A percentile compares a stretch with the other conserved stretches of the same genome.
These are phyloP conservation scores for Sporothrix humicola DNA, from an alignment of 2,329 filamentous ascomycete species.

Conservation along the genomic window DNA sequence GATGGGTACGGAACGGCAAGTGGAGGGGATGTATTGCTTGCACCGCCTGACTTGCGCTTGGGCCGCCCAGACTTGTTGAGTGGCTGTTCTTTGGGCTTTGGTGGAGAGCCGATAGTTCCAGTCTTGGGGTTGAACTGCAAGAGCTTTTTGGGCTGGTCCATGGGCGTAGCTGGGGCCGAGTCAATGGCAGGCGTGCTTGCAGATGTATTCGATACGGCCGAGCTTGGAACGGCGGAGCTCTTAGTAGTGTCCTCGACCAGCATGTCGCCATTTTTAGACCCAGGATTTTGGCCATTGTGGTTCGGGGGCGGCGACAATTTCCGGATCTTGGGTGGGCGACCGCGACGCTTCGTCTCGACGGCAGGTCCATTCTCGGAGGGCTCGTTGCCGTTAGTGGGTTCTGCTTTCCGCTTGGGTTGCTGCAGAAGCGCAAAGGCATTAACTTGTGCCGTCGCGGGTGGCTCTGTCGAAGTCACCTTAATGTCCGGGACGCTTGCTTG, in stretches of 20 bases:
- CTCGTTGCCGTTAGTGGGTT: constrained; percentile 6
- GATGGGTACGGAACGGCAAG: constrained; percentile 30
- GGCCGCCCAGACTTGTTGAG: constrained; percentile 4
- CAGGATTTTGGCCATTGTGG: background rate
- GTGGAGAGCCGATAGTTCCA: constrained; percentile 67
- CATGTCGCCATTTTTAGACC: background rate
- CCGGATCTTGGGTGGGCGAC: constrained; percentile 42
- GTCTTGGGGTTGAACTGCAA: constrained; percentile 64
- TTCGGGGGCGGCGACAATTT: constrained; percentile 31
- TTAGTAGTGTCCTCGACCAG: background rate
- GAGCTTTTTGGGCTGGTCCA: constrained; percentile 52
- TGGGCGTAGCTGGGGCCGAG: background rate
- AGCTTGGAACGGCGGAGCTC: background rate
- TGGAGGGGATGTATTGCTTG: background rate
- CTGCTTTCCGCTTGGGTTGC: constrained; percentile 37
- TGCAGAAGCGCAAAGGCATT: constrained; percentile 29
- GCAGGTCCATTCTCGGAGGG: background rate
- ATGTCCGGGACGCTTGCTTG: background rate
- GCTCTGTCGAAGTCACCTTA: background rate
- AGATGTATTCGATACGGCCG: background rate
- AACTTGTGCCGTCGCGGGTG: background rate
- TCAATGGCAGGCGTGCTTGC: constrained; percentile 13
- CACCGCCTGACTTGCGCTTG: constrained; percentile 25
- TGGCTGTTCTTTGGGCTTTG: constrained; percentile 47
- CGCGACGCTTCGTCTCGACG: constrained; percentile 31